Base-by-base conservation (phyloP, 192 early-diverging fungal species). In the Entomortierella parvispora region DNA sequence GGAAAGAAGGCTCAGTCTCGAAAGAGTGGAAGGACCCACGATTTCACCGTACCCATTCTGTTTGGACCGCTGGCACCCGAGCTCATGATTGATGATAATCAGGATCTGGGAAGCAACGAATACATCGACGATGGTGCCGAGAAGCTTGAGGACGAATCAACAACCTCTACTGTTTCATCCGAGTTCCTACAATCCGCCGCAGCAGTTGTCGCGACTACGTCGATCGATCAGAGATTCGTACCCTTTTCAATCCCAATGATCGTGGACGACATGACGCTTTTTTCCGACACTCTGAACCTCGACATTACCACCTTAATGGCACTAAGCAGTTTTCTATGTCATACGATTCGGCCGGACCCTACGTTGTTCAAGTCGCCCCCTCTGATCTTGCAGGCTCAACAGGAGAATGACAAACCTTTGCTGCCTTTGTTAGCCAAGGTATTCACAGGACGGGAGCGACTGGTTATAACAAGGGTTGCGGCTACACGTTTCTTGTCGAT, bases 251-350 rank as follows among this genome's bases (percentile, higher is more conserved):
- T 76, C 17, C 72, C 72, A 42, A 4, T 37, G 20, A 32, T 31
- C 8, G 65, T 76, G 17, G 72, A 76, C 43, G 72, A 76, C 26
- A 64, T 67, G 34, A 46, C 55, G 1, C 53, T 76, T 4, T 80
- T 79, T n/a, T 80, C 85, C 7, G 56, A 71, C 2, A 69, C 65
- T 11, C 31, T 86, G 14, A 76, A 86, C 31, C 52, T 86, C 22
- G 85, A 86, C 46, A 81, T 86, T 20, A 84, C 79, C 15, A 83
- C 85, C 4, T 51, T 83, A 6, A 59, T 86, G 60, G 83, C 81
- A 0, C 60, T 86, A 23, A 56, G 82, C 44, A 82, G 83, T 20
- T 69, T 81, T 48, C 37, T 86, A 34, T 72, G 76, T 18, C 81
- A 84, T 52, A 58, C 60, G 10, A 52, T 66, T 28, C 66, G 79